These are phyloP conservation scores for Vigna radiata DNA, from an alignment of 306 rosid genomes.

Conservation along the genomic window DNA sequence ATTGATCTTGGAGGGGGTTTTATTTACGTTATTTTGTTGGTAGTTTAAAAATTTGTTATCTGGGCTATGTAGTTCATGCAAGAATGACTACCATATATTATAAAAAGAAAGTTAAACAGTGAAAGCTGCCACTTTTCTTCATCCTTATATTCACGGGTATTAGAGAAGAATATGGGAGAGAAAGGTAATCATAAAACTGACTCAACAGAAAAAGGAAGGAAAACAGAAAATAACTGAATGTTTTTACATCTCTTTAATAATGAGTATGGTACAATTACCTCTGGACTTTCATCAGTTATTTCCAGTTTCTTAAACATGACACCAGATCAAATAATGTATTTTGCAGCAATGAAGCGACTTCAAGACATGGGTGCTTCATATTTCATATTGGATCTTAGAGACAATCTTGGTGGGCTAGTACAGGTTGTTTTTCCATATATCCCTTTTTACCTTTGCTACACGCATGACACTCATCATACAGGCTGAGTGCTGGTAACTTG, in stretches of 20 bases:
- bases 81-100: constrained; percentile 10
- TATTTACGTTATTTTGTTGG: constrained; percentile 5
- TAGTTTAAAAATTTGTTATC: constrained; percentile 13
- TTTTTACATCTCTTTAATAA: too few relatives aligned
- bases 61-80: constrained; percentile 4
- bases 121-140: constrained; percentile 4
- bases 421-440: constrained; percentile 65
- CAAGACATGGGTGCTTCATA: constrained; percentile 88
- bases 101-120: constrained; percentile 25
- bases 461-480: neutral
- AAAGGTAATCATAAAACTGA: too few relatives aligned
- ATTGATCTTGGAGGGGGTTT: neutral
- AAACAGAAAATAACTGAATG: too few relatives aligned
- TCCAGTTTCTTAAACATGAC: constrained; percentile 11
- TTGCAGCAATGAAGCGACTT: constrained; percentile 92
- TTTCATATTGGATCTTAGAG: constrained; percentile 94
- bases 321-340: constrained; percentile 41
- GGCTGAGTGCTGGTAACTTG: neutral
- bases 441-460: neutral
- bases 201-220: too few relatives aligned
- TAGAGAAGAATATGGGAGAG: too few relatives aligned
- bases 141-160: neutral
- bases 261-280: constrained; percentile 12
- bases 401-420: constrained; percentile 96
- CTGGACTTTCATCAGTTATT: neutral